Evolutionary conservation across 2,329 filamentous ascomycete genomes (phyloP), one percentile per base, ranked within the genome.

Genomic region (Ophiosphaerella korrae): DNA sequence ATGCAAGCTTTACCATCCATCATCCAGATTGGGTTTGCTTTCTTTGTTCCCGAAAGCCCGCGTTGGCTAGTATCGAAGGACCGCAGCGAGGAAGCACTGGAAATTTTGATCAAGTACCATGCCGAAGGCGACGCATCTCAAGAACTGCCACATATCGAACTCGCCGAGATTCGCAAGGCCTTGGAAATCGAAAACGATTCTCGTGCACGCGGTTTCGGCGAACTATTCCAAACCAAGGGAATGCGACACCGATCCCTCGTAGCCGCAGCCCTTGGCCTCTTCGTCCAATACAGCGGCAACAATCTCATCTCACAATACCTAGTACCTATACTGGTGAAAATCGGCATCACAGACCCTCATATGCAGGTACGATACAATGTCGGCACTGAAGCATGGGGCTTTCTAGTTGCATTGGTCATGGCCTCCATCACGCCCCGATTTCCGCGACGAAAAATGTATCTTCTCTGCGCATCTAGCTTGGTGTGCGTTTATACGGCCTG

Each of bases 261-360:
- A 42, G 77, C 86, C 18, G 72, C 87, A 31, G 85, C 82, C 0
- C 77, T 88, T 12, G 86, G 84, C 53, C 70, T 88, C 58, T 86
- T 88, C 58, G 86, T 84, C 1, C 85, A 88, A 68, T 88, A 86
- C 70, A 84, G 81, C 40, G 86, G 86, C 21, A 88, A 88, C 63
- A 85, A 67, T 3, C 74, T 88, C 2, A 83, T 88, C 66, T 83
- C 52, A 52, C 87, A 88, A 68, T 88, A 88, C 66, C 83, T 87
- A 63, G 81, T 85, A 45, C 77, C 79, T 29, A 80, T 88, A 54
- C 84, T 87, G 63, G 73, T 77, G 23, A 82, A 82, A 36, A 84
- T 85, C 31, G 85, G 85, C 23, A 87, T 88, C 61, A 80, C 61
- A 1, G 75, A 79, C 37, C 77, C 49, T 9, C 61, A 66, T 14